Conservation (phyloP, 208 protist species). For the Blastocrithidia nonstop region DNA sequence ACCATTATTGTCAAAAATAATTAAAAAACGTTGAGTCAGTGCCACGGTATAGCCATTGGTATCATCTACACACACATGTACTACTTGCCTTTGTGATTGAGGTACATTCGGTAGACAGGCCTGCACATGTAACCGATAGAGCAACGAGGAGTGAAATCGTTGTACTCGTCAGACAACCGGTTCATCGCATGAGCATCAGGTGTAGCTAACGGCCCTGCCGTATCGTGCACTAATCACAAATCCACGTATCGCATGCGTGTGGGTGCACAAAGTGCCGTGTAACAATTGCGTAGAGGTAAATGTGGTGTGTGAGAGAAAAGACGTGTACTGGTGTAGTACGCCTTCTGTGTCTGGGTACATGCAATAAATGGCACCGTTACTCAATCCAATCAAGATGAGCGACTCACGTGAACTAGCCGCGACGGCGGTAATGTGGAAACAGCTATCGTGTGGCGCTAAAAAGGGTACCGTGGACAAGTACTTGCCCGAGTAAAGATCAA, state of each 20-base stretch:
- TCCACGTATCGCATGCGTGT: too few species aligned
- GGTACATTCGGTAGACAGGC: conserved; percentile 8
- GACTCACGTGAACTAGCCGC: conserved; percentile 41
- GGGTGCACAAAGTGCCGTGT: too few species aligned
- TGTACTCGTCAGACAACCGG: conserved; percentile 71
- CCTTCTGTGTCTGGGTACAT: conserved; percentile 25
- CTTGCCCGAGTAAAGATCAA: too few species aligned
- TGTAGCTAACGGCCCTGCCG: conserved; percentile 15
- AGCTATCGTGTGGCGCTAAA: conserved; percentile 18
- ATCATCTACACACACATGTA: conserved; percentile 33
- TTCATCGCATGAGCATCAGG: conserved; percentile 28
- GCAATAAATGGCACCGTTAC: conserved; percentile 52
- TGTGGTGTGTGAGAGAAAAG: too few species aligned
- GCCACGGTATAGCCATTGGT: conserved; percentile 22
- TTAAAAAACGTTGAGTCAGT: conserved; percentile 34
- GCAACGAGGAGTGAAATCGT: conserved; percentile 15
- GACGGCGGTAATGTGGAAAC: conserved; percentile 36
- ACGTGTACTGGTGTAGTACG: too few species aligned
- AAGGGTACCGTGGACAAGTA: conserved; percentile 44
- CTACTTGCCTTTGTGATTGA: conserved; percentile 8
- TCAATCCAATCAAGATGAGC: conserved; percentile 35
- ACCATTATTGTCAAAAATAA: conserved; percentile 66
- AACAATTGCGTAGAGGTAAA: too few species aligned
- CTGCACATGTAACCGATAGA: conserved; percentile 21
- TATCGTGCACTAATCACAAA: too few species aligned